A percentile compares a stretch with the other conserved stretches of the same genome.
phyloP scores from a whole-genome alignment of 2,329 filamentous ascomycete genomes.

The Penicillium frequentans region DNA sequence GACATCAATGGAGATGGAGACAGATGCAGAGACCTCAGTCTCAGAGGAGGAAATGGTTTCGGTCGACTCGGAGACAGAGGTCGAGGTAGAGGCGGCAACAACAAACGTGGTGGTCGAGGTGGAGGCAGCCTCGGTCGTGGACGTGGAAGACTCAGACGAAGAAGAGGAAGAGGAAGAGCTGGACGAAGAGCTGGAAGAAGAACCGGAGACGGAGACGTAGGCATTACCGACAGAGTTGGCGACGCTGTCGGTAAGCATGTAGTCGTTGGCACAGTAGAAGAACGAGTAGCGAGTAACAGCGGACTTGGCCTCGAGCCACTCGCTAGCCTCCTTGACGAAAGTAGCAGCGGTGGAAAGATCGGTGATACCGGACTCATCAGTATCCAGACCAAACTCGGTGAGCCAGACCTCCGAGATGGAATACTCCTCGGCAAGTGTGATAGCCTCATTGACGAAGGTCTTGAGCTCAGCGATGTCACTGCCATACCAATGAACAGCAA shows the following conservation, averaged over 20 bases:
- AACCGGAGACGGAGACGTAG: constrained; percentile 20
- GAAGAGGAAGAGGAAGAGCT: background rate
- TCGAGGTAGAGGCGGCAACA: background rate
- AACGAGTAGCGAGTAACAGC: constrained; percentile 46
- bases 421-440: constrained; percentile 32
- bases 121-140: background rate
- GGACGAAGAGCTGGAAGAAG: background rate
- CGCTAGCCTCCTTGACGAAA: constrained; percentile 40
- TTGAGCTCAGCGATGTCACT: constrained; percentile 34
- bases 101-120: background rate
- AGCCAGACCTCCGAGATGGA: constrained; percentile 46
- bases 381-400: constrained; percentile 45
- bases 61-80: background rate
- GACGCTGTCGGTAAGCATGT: constrained; percentile 27
- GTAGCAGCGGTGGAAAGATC: constrained; percentile 23
- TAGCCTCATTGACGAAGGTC: constrained; percentile 37
- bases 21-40: background rate
- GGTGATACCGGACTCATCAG: constrained; percentile 25
- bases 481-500: constrained; percentile 50
- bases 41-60: background rate
- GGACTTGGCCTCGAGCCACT: constrained; percentile 40
- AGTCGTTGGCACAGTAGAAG: constrained; percentile 38
- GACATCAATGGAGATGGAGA: background rate
- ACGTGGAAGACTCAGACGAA: background rate
- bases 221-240: constrained; percentile 32